These are phyloP conservation scores for Candida glucosophila DNA, from an alignment of 1,139 yeast species.

Conservation along the genomic window DNA sequence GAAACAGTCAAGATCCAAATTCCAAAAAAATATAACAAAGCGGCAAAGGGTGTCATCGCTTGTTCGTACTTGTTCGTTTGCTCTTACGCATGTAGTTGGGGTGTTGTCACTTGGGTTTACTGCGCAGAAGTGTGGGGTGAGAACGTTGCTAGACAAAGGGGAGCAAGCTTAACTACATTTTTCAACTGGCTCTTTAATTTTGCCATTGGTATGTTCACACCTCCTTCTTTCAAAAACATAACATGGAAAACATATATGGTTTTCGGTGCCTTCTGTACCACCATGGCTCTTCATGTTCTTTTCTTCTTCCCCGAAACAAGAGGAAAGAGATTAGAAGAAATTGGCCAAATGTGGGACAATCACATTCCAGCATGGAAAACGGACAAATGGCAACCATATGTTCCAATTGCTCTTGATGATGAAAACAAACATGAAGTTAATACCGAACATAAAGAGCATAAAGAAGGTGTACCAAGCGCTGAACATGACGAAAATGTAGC, in stretches of 20 bases:
- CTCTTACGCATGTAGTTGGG: constrained; percentile 46
- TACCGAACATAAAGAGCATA: constrained; percentile 23
- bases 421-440: constrained; percentile 31
- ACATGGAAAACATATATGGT: constrained; percentile 42
- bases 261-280: constrained; percentile 40
- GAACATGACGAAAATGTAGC: no score
- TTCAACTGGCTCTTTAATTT: constrained; percentile 42
- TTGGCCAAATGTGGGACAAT: constrained; percentile 52
- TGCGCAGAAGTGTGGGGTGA: constrained; percentile 42
- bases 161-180: constrained; percentile 38
- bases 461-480: no score
- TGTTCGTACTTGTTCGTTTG: constrained; percentile 42
- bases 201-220: constrained; percentile 38
- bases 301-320: constrained; percentile 61
- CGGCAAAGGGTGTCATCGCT: constrained; percentile 43
- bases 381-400: constrained; percentile 27
- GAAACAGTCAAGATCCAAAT: constrained; percentile 31
- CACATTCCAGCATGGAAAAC: constrained; percentile 56
- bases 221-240: constrained; percentile 35
- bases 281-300: constrained; percentile 52
- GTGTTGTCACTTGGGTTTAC: constrained; percentile 46
- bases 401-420: constrained; percentile 36
- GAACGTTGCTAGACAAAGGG: constrained; percentile 43
- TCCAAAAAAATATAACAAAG: constrained; percentile 32
- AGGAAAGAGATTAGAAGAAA: constrained; percentile 56